Conservation (phyloP, 2,329 filamentous ascomycete species). For the Trichoderma hamatum region DNA sequence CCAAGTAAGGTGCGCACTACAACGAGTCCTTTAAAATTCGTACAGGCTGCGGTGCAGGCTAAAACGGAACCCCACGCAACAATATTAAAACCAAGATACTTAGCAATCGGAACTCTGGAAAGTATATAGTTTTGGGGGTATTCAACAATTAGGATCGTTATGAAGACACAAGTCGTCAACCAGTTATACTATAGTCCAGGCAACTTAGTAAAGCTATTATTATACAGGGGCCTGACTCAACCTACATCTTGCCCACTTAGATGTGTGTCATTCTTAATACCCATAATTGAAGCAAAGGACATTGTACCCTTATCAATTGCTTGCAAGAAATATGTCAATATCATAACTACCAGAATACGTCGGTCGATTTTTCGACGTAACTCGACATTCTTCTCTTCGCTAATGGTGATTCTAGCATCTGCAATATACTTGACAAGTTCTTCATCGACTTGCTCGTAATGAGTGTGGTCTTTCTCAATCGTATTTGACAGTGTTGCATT, state of each 20-base stretch:
- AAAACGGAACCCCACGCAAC: constrained; percentile 14
- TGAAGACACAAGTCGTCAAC: constrained; percentile 16
- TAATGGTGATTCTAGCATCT: constrained; percentile 4
- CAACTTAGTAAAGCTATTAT: not conserved
- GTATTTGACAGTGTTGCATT: not conserved
- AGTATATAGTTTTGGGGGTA: constrained; percentile 22
- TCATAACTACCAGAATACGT: constrained; percentile 8
- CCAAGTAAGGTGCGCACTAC: constrained; percentile 11
- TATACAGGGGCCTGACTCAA: not conserved
- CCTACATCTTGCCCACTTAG: constrained; percentile 12
- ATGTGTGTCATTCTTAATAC: constrained; percentile 2
- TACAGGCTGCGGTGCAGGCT: constrained; percentile 14
- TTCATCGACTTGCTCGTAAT: constrained; percentile 6
- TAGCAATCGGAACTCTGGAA: constrained; percentile 6
- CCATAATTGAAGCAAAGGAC: constrained; percentile 22
- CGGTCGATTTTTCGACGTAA: constrained; percentile 16
- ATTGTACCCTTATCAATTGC: constrained; percentile 21
- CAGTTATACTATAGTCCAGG: constrained; percentile 2
- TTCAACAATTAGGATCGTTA: constrained; percentile 16
- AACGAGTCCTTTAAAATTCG: not conserved
- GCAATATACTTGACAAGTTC: constrained; percentile 15
- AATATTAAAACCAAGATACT: constrained; percentile 19
- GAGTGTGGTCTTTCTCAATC: constrained; percentile 2
- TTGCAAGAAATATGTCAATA: constrained; percentile 12
- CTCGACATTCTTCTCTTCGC: constrained; percentile 10